Evolutionary conservation across 352 stramenopile genomes (phyloP).

Genomic region (Pythium apleroticum): DNA sequence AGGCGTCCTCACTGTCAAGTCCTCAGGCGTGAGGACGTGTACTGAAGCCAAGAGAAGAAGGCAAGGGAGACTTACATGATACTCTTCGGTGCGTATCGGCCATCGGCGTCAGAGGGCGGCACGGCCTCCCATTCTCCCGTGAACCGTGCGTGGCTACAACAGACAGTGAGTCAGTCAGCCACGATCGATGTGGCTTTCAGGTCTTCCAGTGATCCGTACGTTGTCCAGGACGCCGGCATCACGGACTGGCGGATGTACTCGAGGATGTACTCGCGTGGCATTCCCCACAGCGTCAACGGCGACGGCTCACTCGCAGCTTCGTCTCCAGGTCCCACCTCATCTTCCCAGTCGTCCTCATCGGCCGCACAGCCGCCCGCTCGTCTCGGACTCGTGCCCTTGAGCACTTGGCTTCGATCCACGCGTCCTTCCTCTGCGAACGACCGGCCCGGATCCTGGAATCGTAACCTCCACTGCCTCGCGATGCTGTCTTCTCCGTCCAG

Average conservation of each 20-base stretch:
- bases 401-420: constrained; percentile 54
- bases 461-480: constrained; percentile 47
- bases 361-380: background rate
- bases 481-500: constrained; percentile 33
- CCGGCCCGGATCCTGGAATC: constrained; percentile 39
- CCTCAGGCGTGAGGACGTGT: background rate
- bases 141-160: constrained; percentile 31
- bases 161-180: background rate
- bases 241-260: constrained; percentile 80
- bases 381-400: constrained; percentile 32
- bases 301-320: constrained; percentile 22
- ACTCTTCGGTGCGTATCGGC: constrained; percentile 19
- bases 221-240: constrained; percentile 58
- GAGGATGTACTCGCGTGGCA: constrained; percentile 70
- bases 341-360: constrained; percentile 12
- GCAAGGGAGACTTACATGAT: background rate
- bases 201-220: constrained; percentile 28
- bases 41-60: background rate
- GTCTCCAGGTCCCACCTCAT: background rate
- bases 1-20: constrained; percentile 11
- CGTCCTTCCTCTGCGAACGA: constrained; percentile 35
- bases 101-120: constrained; percentile 15
- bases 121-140: constrained; percentile 49
- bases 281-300: constrained; percentile 54
- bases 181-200: background rate